Evolutionary conservation across 768 basidiomycete species (phyloP), one percentile per base, ranked within the genome.

Genomic region (Calocybe gangraenosa): DNA sequence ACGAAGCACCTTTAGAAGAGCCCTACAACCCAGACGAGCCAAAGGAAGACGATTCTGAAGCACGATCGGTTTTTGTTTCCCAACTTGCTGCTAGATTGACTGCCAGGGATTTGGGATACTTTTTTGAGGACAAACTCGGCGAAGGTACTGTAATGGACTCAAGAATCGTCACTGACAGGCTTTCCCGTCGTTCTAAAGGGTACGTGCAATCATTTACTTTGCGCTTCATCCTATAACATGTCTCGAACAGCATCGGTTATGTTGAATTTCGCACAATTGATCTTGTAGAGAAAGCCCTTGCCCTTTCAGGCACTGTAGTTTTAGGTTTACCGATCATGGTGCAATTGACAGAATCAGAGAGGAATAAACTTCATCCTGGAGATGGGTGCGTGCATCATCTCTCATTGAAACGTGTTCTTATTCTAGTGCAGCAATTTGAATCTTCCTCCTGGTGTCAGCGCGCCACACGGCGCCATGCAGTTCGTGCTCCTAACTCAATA

Each of bases 301-400:
- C 77, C 53, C 78, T 98, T 46, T 85, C 86, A 60, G 96, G 96
- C 57, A 96, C 94, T 38, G 83, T 95, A 49, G 93, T 99, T 51
- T 94, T 99, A 91, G 96, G 96, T 58, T 78, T 98, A 44, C 96
- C 96, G 44, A 92, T 99, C 57, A 86, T 90, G 71, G 90, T 99
- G 38, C 92, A 96, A 65, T 80, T 91, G 51, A 98, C 95, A 54
- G 96, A 99, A 74, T 87, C 96, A 34, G 95, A 98, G 73, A 79
- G 92, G 61, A 96, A 92, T 60, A 83, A 80, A 57, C 78, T 83
- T 61, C 90, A 91, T 71, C 79, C 91, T 63, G 90, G 89, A 50
- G 90, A 92, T 59, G 86, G 84, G 90, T 90, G 62, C 3, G 10
- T 35, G n/a, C 33, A 17, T 43, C n/a, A 20, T 31, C 22, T 34